Evolutionary conservation across 805 yeast genomes (phyloP).

Genomic region (Spathaspora boniae): DNA sequence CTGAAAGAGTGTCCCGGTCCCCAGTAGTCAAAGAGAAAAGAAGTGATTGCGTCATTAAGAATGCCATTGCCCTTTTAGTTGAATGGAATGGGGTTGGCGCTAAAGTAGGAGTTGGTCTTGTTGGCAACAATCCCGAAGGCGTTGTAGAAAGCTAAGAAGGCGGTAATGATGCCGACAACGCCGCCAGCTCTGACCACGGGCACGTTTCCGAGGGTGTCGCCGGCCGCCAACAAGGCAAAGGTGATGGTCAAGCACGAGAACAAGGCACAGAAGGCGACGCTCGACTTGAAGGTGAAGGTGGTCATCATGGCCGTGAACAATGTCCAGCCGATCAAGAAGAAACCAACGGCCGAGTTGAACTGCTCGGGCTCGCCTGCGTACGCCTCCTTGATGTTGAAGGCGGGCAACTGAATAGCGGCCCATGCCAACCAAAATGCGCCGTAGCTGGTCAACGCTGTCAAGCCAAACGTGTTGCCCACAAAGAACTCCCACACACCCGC

Average conservation of each 20-base stretch:
- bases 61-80: constrained; percentile 8
- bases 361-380: constrained; percentile 24
- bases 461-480: constrained; percentile 66
- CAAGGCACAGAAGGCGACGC: constrained; percentile 32
- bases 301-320: constrained; percentile 37
- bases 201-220: constrained; percentile 25
- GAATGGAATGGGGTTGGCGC: constrained; percentile 26
- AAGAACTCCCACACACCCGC: constrained; percentile 72
- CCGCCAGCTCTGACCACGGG: constrained; percentile 37
- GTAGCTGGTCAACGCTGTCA: constrained; percentile 58
- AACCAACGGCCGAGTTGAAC: constrained; percentile 30
- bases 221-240: constrained; percentile 34
- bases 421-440: constrained; percentile 38
- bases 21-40: not conserved
- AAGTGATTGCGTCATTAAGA: not conserved
- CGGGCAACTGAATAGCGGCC: constrained; percentile 26
- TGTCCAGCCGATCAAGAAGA: constrained; percentile 38
- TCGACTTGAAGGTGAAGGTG: constrained; percentile 35
- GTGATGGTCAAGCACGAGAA: constrained; percentile 30
- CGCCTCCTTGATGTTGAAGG: constrained; percentile 32
- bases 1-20: not conserved
- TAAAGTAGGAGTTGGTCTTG: constrained; percentile 32
- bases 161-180: constrained; percentile 39
- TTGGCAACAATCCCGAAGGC: constrained; percentile 40
- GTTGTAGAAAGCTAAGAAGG: constrained; percentile 38